phyloP scores from a whole-genome alignment of 257 asterid genomes.

The Jasminum sambac region DNA sequence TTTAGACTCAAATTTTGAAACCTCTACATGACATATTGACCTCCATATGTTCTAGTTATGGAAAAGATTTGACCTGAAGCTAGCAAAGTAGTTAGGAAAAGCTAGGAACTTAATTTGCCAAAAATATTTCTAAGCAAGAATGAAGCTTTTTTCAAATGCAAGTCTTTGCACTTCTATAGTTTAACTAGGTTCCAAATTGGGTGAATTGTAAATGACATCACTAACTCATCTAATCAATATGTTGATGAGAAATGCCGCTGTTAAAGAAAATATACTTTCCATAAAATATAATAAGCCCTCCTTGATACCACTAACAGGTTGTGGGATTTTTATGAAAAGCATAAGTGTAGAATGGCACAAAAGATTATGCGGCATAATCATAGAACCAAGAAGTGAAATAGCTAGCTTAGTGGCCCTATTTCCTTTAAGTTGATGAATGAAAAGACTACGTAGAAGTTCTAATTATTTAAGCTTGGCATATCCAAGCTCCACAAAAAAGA shows the following conservation, averaged over 20 bases:
- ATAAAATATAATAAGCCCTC: slow-evolving; percentile 91
- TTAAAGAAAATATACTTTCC: slow-evolving; percentile 83
- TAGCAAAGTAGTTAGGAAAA: slow-evolving; percentile 86
- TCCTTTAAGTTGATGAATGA: slow-evolving; percentile 85
- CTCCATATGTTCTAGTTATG: slow-evolving; percentile 95
- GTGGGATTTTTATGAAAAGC: slow-evolving; percentile 89
- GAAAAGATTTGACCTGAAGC: slow-evolving; percentile 99
- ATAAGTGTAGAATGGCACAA: slow-evolving; percentile 96
- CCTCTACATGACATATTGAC: slow-evolving; percentile 99
- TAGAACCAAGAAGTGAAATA: slow-evolving; percentile 92
- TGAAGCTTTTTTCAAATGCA: slow-evolving; percentile 89
- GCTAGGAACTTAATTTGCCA: slow-evolving; percentile 94
- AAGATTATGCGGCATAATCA: slow-evolving; percentile 99
- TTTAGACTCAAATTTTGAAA: slow-evolving; percentile 85
- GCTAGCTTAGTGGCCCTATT: slow-evolving; percentile 88
- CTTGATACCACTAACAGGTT: slow-evolving; percentile 69
- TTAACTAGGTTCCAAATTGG: slow-evolving; percentile 50
- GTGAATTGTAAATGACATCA: slow-evolving; percentile 83
- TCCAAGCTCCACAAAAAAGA: slow-evolving; percentile 79
- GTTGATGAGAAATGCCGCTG: slow-evolving; percentile 87
- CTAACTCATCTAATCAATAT: slow-evolving; percentile 87
- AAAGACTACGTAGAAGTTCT: slow-evolving; percentile 75
- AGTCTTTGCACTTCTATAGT: slow-evolving; percentile 65
- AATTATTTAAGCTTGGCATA: slow-evolving; percentile 71
- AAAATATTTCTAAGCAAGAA: slow-evolving; percentile 77